phyloP scores from a whole-genome alignment of 2,329 filamentous ascomycete species.

The Colletotrichum sojae region DNA sequence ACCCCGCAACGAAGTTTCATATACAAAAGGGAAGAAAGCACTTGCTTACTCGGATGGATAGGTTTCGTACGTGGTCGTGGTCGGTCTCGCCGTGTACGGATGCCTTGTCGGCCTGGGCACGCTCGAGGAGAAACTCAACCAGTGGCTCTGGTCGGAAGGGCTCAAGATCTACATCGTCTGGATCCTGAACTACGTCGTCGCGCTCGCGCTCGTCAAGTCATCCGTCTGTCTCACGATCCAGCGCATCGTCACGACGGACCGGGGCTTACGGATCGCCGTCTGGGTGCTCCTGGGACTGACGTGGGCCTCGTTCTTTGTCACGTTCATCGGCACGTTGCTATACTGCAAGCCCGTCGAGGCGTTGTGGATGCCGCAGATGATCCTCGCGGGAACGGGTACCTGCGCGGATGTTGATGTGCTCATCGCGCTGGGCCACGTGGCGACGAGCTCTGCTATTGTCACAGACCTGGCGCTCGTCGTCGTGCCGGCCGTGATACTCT shows the following conservation, averaged over 20 bases:
- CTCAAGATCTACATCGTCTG: slow-evolving; percentile 45
- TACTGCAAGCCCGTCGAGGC: slow-evolving; percentile 50
- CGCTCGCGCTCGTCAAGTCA: slow-evolving; percentile 47
- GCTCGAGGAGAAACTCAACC: slow-evolving; percentile 44
- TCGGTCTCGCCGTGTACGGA: slow-evolving; percentile 40
- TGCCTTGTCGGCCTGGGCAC: slow-evolving; percentile 44
- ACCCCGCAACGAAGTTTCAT: neutral
- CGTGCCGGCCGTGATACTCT: slow-evolving; percentile 50
- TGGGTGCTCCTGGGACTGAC: slow-evolving; percentile 42
- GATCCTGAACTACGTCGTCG: slow-evolving; percentile 47
- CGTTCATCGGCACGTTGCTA: slow-evolving; percentile 49
- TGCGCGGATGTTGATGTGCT: slow-evolving; percentile 44
- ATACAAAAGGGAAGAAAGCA: neutral
- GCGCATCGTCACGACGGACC: slow-evolving; percentile 47
- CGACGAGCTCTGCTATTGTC: slow-evolving; percentile 49
- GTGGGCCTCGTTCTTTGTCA: slow-evolving; percentile 48
- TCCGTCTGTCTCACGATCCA: slow-evolving; percentile 55
- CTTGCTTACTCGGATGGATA: slow-evolving; percentile 3
- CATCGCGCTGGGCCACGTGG: slow-evolving; percentile 47
- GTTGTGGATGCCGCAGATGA: slow-evolving; percentile 48
- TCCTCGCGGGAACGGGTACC: slow-evolving; percentile 44
- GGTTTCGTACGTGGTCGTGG: slow-evolving; percentile 40
- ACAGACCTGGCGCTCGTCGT: slow-evolving; percentile 51
- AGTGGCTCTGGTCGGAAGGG: slow-evolving; percentile 44
- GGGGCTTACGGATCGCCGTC: slow-evolving; percentile 42